Evolutionary conservation across 176 grass and related monocot species (phyloP).

Genomic region (Oryza australiensis): DNA sequence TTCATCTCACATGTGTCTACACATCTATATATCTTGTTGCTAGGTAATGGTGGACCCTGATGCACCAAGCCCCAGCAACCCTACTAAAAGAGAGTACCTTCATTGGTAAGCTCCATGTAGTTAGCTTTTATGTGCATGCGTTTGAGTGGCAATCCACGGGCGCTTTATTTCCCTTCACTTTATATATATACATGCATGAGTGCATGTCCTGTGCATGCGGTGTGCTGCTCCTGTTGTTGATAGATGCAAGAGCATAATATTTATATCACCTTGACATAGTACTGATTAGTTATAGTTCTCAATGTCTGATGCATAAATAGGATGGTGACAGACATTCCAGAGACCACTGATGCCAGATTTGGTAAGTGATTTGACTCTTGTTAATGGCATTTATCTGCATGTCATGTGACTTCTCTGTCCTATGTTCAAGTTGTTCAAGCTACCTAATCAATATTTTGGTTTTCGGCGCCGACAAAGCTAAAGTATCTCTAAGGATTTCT

Average conservation of each 20-base stretch:
- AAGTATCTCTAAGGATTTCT: neutral
- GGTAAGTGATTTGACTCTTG: slow-evolving; percentile 55
- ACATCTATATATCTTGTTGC: slow-evolving; percentile 34
- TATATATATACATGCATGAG: slow-evolving; percentile 29
- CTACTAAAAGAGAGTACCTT: slow-evolving; percentile 86
- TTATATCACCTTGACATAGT: slow-evolving; percentile 17
- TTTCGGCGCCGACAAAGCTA: slow-evolving; percentile 1
- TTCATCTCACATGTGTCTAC: slow-evolving; percentile 12
- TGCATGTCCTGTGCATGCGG: neutral
- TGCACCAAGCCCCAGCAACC: slow-evolving; percentile 93
- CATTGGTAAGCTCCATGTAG: slow-evolving; percentile 74
- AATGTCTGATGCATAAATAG: slow-evolving; percentile 44
- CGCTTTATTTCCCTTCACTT: slow-evolving; percentile 28
- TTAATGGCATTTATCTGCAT: neutral
- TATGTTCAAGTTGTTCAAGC: neutral
- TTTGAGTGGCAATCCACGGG: slow-evolving; percentile 31
- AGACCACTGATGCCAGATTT: slow-evolving; percentile 80
- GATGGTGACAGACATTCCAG: slow-evolving; percentile 98
- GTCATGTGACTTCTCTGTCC: neutral
- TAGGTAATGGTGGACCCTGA: slow-evolving; percentile 99
- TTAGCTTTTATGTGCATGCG: slow-evolving; percentile 39
- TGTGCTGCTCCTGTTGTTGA: slow-evolving; percentile 23
- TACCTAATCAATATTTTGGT: neutral
- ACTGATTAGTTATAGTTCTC: slow-evolving; percentile 37
- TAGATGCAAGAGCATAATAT: slow-evolving; percentile 34